Conservation (phyloP, 257 asterid species). For the Capsicum rhomboideum region DNA sequence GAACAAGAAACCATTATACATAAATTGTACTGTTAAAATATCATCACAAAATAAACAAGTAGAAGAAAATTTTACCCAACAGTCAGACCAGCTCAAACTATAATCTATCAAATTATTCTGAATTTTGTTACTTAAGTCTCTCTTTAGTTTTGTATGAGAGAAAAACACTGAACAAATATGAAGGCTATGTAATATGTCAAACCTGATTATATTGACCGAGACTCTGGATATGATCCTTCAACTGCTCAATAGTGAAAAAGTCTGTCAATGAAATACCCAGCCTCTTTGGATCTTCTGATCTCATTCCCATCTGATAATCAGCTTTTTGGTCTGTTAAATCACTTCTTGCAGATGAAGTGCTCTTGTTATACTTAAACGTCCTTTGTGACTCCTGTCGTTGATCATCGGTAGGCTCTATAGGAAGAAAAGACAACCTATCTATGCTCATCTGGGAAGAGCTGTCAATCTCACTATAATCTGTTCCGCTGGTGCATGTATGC, state of each 20-base stretch:
- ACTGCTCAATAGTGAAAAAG: constrained; percentile 50
- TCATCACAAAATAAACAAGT: not conserved
- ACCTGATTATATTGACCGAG: constrained; percentile 41
- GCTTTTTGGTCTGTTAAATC: constrained; percentile 6
- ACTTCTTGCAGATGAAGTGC: constrained; percentile 10
- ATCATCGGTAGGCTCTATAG: constrained; percentile 4
- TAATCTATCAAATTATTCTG: not conserved
- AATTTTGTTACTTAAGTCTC: not conserved
- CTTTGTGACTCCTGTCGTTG: constrained; percentile 17
- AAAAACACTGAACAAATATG: not conserved
- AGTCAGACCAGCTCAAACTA: not conserved
- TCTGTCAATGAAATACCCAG: constrained; percentile 51
- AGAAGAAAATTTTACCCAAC: not conserved
- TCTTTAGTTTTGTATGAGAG: not conserved
- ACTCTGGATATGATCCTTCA: constrained; percentile 47
- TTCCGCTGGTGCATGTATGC: constrained; percentile 1
- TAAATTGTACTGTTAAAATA: not conserved
- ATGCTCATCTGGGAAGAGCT: constrained; percentile 16
- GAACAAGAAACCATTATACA: not conserved
- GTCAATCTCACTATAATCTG: constrained; percentile 3
- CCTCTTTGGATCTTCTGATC: constrained; percentile 21
- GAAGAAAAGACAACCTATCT: constrained; percentile 12
- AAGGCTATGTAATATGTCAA: constrained; percentile 9
- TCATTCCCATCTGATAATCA: constrained; percentile 9
- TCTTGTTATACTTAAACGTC: constrained; percentile 8